Conservation (phyloP, 1,284 basidiomycete genomes). For the Fereydounia khargensis region DNA sequence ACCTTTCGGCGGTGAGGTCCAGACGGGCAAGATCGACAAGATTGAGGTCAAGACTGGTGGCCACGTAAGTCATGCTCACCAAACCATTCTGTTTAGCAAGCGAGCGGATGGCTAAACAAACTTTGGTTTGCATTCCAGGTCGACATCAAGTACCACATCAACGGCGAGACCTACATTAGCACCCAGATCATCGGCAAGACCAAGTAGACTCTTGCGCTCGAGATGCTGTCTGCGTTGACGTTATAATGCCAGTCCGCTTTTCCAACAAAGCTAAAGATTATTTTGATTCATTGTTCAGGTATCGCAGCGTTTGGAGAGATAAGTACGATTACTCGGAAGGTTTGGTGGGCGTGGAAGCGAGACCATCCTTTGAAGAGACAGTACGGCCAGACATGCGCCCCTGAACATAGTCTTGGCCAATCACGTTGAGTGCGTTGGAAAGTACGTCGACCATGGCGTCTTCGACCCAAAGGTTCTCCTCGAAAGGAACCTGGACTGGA, state of each 20-base stretch:
- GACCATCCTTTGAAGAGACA: slow-evolving; percentile 26
- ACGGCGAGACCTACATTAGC: slow-evolving; percentile 47
- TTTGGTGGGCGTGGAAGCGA: slow-evolving; percentile 3
- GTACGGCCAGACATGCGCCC: slow-evolving; percentile 39
- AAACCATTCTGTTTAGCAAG: neutral
- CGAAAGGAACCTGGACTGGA: slow-evolving; percentile 45
- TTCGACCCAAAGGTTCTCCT: slow-evolving; percentile 54
- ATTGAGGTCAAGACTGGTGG: slow-evolving; percentile 49
- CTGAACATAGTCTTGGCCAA: slow-evolving; percentile 51
- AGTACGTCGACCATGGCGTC: slow-evolving; percentile 50
- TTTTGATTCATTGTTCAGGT: neutral
- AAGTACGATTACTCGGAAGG: neutral
- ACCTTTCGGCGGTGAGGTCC: slow-evolving; percentile 47
- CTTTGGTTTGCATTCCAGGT: slow-evolving; percentile 26
- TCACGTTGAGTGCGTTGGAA: slow-evolving; percentile 43
- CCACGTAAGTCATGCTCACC: slow-evolving; percentile 28
- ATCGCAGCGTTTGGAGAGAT: neutral
- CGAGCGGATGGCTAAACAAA: too few species aligned
- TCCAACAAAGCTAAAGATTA: slow-evolving; percentile 1
- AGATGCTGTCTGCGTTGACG: neutral
- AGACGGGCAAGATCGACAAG: slow-evolving; percentile 50
- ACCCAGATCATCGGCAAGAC: slow-evolving; percentile 47
- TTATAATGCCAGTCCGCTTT: slow-evolving; percentile 9
- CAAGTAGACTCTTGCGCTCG: neutral
- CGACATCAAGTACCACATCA: slow-evolving; percentile 49